Evolutionary conservation across 2,329 filamentous ascomycete genomes (phyloP), one percentile per base, ranked within the genome.

Genomic region (Ophiostoma sp.): DNA sequence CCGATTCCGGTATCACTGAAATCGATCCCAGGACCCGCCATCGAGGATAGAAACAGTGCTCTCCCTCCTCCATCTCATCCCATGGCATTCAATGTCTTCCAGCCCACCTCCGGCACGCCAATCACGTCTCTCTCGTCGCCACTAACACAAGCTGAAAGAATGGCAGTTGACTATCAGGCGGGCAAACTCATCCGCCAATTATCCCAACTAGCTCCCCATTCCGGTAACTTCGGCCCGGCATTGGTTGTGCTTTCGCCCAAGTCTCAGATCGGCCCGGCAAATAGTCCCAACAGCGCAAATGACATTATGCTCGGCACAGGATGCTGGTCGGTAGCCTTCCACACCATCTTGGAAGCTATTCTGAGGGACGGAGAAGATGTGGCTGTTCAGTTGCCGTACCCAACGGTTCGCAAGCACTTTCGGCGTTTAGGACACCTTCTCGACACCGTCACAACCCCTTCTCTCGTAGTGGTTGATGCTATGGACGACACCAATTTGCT

Each of bases 281-380:
- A n/a, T 39, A 39, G 44, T 8, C 36, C 44, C 39, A 15, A 23
- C 17, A 17, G 17, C 6, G 33, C 52, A 31, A 52, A 39, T 23
- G 35, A 54, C 27, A 54, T 39, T 20, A 11, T 57, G 67, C 4
- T 66, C 0, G 67, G 68, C 31, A 74, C 72, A 68, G 76, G 76
- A 6, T 82, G 81, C 1, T 90, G 87, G 88, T 81, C 81, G 0
- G 79, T 81, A 41, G 85, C 86, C 0, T 90, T 90, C 69, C 82
- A 85, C 54, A 79, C 80, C 3, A 77, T 89, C 69, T 76, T 89
- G 10, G 87, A 89, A 73, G 80, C 81, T 0, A 78, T 86, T 3
- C 76, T 89, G 23, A 80, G 86, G 11, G 88, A 89, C 72, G 86
- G 83, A 0, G 87, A 90, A 75, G 87, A 89, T 73, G 82, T 86